phyloP scores from a whole-genome alignment of 768 basidiomycete genomes.

The Serendipita vermifera region DNA sequence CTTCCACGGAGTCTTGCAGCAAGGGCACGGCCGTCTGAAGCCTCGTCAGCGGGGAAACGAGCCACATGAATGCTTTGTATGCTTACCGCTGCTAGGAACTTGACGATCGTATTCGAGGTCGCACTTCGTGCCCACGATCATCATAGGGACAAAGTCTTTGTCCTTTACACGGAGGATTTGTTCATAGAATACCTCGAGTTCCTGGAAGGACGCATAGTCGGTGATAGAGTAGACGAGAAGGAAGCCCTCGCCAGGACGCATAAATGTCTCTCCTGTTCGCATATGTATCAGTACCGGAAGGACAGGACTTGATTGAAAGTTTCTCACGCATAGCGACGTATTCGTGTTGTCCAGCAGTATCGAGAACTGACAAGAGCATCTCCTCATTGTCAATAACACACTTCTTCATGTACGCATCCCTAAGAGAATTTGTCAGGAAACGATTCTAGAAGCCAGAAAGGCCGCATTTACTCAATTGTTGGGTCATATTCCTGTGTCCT shows the following conservation, averaged over 20 bases:
- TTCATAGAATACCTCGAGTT: conserved; percentile 29
- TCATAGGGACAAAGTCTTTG: conserved; percentile 30
- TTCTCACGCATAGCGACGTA: no score
- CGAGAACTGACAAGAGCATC: not conserved
- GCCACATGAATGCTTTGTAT: conserved; percentile 23
- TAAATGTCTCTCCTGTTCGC: conserved; percentile 23
- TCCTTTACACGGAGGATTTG: conserved; percentile 34
- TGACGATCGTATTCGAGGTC: conserved; percentile 28
- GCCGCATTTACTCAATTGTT: not conserved
- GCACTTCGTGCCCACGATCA: conserved; percentile 35
- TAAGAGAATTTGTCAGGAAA: not conserved
- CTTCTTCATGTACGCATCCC: not conserved
- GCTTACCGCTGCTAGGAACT: conserved; percentile 21
- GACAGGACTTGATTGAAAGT: no score
- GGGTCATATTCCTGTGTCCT: not conserved
- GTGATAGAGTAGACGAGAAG: conserved; percentile 36
- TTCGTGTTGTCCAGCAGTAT: not conserved
- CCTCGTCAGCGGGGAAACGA: not conserved
- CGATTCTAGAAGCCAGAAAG: not conserved
- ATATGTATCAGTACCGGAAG: not conserved
- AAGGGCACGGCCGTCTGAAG: conserved; percentile 30
- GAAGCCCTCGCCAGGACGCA: conserved; percentile 36
- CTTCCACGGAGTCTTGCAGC: conserved; percentile 27
- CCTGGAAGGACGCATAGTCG: conserved; percentile 32
- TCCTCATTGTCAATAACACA: not conserved